Percentiles rank a stretch among this genome's conserved stretches.
Conservation (phyloP, 306 rosid genomes). For the Medicago arabica region DNA sequence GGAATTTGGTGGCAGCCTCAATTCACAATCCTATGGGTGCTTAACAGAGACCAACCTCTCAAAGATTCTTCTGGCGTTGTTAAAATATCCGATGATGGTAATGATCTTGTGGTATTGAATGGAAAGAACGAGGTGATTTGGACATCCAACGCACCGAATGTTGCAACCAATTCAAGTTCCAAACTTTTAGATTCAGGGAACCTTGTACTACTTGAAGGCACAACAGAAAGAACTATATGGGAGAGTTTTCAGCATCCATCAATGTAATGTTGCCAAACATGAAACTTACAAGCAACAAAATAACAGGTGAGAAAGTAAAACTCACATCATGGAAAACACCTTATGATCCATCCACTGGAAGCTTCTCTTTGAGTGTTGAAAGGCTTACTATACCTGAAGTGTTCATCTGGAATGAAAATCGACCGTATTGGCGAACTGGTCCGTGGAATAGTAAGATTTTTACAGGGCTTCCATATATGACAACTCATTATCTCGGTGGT, state of each 20-base stretch:
- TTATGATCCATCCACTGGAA: conserved; percentile 41
- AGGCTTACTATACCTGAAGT: conserved; percentile 3
- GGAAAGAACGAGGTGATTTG: conserved; percentile 22
- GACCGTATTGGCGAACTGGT: conserved; percentile 42
- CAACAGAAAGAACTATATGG: conserved; percentile 38
- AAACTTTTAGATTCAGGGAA: conserved; percentile 45
- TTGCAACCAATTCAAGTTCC: conserved; percentile 14
- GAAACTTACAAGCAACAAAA: conserved; percentile 32
- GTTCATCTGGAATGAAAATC: conserved; percentile 39
- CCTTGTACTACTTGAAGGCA: conserved; percentile 39
- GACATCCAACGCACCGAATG: conserved; percentile 35
- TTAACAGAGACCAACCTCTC: conserved; percentile 48
- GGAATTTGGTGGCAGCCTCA: conserved; percentile 51
- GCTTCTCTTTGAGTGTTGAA: conserved; percentile 34
- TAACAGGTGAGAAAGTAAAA: not conserved
- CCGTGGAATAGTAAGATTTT: conserved; percentile 44
- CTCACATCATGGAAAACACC: conserved; percentile 4
- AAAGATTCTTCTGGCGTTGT: conserved; percentile 41
- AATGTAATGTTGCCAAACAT: conserved; percentile 18
- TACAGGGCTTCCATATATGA: conserved; percentile 33
- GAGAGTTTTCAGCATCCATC: conserved; percentile 53
- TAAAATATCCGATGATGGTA: conserved; percentile 24
- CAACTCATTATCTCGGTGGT: conserved; percentile 7
- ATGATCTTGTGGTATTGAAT: conserved; percentile 26
- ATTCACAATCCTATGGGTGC: conserved; percentile 48